phyloP scores from a whole-genome alignment of 768 basidiomycete species.

The Pulveroboletus frians region DNA sequence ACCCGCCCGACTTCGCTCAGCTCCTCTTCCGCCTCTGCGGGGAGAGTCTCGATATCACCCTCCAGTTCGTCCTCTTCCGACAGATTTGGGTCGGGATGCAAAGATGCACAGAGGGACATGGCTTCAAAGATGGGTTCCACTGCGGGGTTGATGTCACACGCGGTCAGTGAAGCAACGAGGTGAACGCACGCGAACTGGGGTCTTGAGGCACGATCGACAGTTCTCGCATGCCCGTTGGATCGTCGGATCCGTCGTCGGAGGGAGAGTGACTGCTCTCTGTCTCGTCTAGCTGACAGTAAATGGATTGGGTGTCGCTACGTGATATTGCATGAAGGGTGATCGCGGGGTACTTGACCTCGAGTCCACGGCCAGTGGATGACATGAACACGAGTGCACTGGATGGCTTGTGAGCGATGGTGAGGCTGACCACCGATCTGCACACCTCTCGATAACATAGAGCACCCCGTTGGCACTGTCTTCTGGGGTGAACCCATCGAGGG shows the following conservation, averaged over 20 bases:
- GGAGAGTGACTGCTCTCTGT: constrained; percentile 28
- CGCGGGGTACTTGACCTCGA: constrained; percentile 82
- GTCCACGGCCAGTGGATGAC: constrained; percentile 62
- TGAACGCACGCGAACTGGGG: constrained; percentile 51
- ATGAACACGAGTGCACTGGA: constrained; percentile 73
- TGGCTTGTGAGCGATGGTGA: constrained; percentile 2
- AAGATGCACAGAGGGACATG: constrained; percentile 77
- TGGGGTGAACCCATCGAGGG: constrained; percentile 52
- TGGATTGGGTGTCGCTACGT: constrained; percentile 55
- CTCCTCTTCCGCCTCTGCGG: constrained; percentile 57
- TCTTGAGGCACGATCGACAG: constrained; percentile 68
- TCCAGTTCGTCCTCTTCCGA: constrained; percentile 45
- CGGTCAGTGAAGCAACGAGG: background rate
- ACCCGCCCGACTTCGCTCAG: constrained; percentile 87
- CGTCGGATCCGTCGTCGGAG: constrained; percentile 32
- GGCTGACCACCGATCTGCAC: constrained; percentile 11
- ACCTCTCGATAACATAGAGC: constrained; percentile 87
- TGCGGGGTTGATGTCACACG: constrained; percentile 25
- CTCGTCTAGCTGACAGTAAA: constrained; percentile 95
- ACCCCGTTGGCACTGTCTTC: constrained; percentile 56
- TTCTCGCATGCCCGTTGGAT: constrained; percentile 65
- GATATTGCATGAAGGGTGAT: constrained; percentile 94
- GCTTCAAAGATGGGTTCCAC: constrained; percentile 84
- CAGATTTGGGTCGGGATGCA: constrained; percentile 66
- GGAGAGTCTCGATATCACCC: constrained; percentile 54